Evolutionary conservation across 2,329 filamentous ascomycete species (phyloP).

Genomic region (Tolypocladium album): DNA sequence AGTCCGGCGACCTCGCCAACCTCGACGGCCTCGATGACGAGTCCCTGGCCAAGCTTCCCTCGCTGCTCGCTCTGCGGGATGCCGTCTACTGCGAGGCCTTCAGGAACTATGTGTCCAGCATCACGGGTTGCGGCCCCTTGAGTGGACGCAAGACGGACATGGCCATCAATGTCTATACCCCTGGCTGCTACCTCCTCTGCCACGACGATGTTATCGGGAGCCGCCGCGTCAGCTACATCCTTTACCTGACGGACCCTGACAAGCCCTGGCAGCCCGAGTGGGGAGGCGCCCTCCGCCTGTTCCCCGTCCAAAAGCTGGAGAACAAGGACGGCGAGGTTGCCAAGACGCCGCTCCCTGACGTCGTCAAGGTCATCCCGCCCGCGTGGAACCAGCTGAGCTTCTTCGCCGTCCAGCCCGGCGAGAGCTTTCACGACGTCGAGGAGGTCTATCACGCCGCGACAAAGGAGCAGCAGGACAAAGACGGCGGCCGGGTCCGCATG

Average conservation of each 20-base stretch:
- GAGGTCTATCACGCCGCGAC: slow-evolving; percentile 74
- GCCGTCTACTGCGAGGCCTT: slow-evolving; percentile 87
- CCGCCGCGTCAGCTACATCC: slow-evolving; percentile 87
- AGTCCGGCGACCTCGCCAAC: slow-evolving; percentile 94
- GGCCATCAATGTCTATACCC: slow-evolving; percentile 98
- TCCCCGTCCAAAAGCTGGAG: slow-evolving; percentile 56
- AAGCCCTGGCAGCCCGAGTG: slow-evolving; percentile 81
- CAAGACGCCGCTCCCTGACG: slow-evolving; percentile 70
- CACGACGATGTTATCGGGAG: slow-evolving; percentile 99
- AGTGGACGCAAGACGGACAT: slow-evolving; percentile 96
- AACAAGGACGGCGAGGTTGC: slow-evolving; percentile 59
- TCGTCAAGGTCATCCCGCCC: slow-evolving; percentile 74
- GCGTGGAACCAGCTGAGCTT: slow-evolving; percentile 97
- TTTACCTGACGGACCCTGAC: slow-evolving; percentile 91
- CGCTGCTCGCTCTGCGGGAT: slow-evolving; percentile 83
- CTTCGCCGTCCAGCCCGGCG: slow-evolving; percentile 95
- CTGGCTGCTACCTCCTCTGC: slow-evolving; percentile 88
- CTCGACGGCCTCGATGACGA: slow-evolving; percentile 85
- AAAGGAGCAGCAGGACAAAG: slow-evolving; percentile 49
- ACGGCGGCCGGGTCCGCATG: slow-evolving; percentile 79
- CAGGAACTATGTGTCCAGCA: slow-evolving; percentile 74
- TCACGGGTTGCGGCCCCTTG: slow-evolving; percentile 77
- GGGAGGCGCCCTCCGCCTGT: slow-evolving; percentile 86
- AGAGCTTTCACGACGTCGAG: slow-evolving; percentile 98
- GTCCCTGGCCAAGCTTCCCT: slow-evolving; percentile 76